Conservation (phyloP, 345 rosid genomes). For the Passiflora organensis region DNA sequence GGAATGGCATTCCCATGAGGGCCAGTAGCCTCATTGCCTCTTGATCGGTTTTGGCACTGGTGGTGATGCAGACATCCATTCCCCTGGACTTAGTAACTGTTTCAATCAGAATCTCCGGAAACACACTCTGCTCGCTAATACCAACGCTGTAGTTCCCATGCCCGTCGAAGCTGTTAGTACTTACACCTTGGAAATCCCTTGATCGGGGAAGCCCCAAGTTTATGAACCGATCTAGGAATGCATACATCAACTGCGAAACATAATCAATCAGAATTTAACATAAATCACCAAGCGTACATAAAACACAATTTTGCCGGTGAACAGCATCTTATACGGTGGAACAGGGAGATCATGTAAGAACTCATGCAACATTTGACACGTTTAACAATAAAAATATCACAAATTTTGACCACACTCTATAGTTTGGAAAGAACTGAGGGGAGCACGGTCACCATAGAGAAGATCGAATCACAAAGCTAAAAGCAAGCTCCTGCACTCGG, state of each 20-base stretch:
- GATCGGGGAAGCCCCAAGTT: constrained; percentile 91
- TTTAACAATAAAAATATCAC: too few relatives aligned
- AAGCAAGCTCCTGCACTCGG: neutral
- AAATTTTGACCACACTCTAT: too few relatives aligned
- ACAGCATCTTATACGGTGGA: too few relatives aligned
- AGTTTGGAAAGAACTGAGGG: too few relatives aligned
- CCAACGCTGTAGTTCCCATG: constrained; percentile 91
- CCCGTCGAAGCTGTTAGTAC: constrained; percentile 81
- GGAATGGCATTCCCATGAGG: constrained; percentile 95
- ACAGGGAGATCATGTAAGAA: neutral
- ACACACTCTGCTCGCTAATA: constrained; percentile 72
- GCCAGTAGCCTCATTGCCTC: constrained; percentile 75
- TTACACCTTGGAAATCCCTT: constrained; percentile 89
- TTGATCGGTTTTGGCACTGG: constrained; percentile 72
- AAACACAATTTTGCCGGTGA: too few relatives aligned
- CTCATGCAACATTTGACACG: too few relatives aligned
- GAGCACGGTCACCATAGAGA: too few relatives aligned
- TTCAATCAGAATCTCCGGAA: constrained; percentile 77
- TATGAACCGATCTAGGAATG: constrained; percentile 86
- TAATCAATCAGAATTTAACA: neutral
- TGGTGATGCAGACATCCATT: constrained; percentile 89
- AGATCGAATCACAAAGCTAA: too few relatives aligned
- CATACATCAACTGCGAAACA: constrained; percentile 65
- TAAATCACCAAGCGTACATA: too few relatives aligned
- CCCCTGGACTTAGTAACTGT: constrained; percentile 67